phyloP scores from a whole-genome alignment of 169 alveolate genomes.

The Theileria annulata region DNA sequence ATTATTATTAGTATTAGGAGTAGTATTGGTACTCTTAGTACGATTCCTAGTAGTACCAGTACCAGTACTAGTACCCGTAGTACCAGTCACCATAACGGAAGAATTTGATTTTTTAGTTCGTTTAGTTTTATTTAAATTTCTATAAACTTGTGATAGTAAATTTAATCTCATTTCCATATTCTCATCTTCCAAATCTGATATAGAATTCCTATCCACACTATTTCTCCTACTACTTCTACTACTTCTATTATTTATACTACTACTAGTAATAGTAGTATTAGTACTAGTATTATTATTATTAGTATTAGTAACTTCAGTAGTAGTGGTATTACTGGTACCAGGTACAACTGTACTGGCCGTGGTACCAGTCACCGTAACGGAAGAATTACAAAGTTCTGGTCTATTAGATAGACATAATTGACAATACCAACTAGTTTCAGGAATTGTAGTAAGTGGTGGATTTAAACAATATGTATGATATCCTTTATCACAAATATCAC shows the following conservation, averaged over 20 bases:
- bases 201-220: not conserved
- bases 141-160: not conserved
- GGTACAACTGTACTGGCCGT: no score
- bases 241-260: not conserved
- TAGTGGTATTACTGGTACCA: no score
- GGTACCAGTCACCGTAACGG: no score
- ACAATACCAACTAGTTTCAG: conserved; percentile 78
- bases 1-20: no score
- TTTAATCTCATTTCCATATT: not conserved
- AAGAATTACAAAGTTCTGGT: no score
- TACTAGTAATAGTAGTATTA: no score
- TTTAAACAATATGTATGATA: conserved; percentile 75
- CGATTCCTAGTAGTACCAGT: no score
- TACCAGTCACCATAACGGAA: no score
- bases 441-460: conserved; percentile 76
- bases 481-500: conserved; percentile 84
- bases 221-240: not conserved
- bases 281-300: no score
- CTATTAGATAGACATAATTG: conserved; percentile 67
- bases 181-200: not conserved
- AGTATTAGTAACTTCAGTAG: no score
- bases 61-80: no score
- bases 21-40: no score
- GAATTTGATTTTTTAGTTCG: not conserved
- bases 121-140: not conserved